Percentiles rank a stretch among this genome's conserved stretches.
Conservation (phyloP, 1,284 basidiomycete genomes). For the Irpex rosettiformis region DNA sequence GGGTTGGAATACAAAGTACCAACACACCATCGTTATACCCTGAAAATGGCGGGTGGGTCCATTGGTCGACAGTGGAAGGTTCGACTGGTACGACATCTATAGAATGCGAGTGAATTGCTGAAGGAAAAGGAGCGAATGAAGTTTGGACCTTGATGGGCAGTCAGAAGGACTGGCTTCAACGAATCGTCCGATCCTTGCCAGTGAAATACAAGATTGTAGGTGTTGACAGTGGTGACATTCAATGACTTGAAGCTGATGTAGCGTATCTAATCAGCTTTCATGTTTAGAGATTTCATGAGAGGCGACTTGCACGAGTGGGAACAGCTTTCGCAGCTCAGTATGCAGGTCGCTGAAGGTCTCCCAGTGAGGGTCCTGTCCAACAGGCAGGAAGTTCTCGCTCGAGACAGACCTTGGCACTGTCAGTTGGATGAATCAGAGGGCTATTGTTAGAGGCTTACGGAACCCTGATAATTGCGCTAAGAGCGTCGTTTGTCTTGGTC, state of each 20-base stretch:
- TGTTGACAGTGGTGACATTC: slow-evolving; percentile 55
- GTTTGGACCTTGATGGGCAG: slow-evolving; percentile 57
- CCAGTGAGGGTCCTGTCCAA: slow-evolving; percentile 42
- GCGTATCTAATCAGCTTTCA: neutral
- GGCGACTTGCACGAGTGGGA: slow-evolving; percentile 36
- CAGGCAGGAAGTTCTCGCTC: slow-evolving; percentile 24
- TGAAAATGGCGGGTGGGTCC: slow-evolving; percentile 40
- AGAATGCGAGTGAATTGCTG: neutral
- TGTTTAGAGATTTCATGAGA: neutral
- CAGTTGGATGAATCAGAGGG: too few species aligned
- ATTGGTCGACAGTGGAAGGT: slow-evolving; percentile 43
- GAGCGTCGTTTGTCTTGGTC: neutral
- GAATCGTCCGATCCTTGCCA: slow-evolving; percentile 53
- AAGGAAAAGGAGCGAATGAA: neutral
- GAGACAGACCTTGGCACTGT: slow-evolving; percentile 30
- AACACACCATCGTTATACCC: slow-evolving; percentile 31
- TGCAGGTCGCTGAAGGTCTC: slow-evolving; percentile 36
- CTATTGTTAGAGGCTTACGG: slow-evolving; percentile 5
- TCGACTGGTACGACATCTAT: slow-evolving; percentile 58
- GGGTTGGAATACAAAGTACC: neutral
- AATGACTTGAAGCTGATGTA: slow-evolving; percentile 43
- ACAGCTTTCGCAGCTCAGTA: slow-evolving; percentile 34
- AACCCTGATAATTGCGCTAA: slow-evolving; percentile 5
- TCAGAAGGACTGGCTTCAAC: slow-evolving; percentile 61
- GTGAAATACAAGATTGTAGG: slow-evolving; percentile 60